Base-by-base conservation (phyloP, 2,329 filamentous ascomycete species). In the Arachnomyces sp. region DNA sequence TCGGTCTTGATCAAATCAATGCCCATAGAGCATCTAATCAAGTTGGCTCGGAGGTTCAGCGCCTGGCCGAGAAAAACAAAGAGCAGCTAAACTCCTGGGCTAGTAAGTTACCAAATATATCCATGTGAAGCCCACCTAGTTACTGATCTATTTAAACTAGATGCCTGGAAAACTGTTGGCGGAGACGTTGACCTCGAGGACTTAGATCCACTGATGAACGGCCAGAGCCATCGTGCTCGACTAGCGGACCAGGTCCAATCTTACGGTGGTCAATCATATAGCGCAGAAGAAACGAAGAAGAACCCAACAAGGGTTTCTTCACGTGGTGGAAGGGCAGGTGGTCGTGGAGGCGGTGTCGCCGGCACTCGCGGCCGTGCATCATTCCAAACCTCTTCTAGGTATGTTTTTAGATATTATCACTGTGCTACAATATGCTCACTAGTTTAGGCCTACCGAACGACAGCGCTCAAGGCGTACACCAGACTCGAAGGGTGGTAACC, bases 141-240 rank as follows among this genome's bases (percentile, higher is more conserved):
- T 25, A 25, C 21, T 25, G 9, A 25, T 9, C 21, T 9, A 25
- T 3, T n/a, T 8, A 28, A 15, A 14, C n/a, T 43, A 67, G 63
- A 51, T 29, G 47, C 61, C 3, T 50, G 56, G 34, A 46, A 56
- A 34, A 45, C 47, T 11, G 45, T 65, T 11, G 42, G 50, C 3
- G 57, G 61, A 29, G 57, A 57, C 7, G 49, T 45, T 14, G 51
- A 55, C 3, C 18, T 55, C 2, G 58, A 65, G 31, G 36, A 54
- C 9, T 43, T 66, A 7, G 50, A 58, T 33, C 46, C 51, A 12
- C 40, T 68, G 3, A 50, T 60, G 34, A 44, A 60, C 33, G 66
- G 66, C 8, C 63, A 68, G 33, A 61, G 44, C 16, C 65, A 68
- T 45, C 58, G 64, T 38, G 48, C 52, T 13, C 40, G 49, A 5